These are phyloP conservation scores for Lolium rigidum DNA, from an alignment of 176 grass and related monocot genomes.

Conservation along the genomic window DNA sequence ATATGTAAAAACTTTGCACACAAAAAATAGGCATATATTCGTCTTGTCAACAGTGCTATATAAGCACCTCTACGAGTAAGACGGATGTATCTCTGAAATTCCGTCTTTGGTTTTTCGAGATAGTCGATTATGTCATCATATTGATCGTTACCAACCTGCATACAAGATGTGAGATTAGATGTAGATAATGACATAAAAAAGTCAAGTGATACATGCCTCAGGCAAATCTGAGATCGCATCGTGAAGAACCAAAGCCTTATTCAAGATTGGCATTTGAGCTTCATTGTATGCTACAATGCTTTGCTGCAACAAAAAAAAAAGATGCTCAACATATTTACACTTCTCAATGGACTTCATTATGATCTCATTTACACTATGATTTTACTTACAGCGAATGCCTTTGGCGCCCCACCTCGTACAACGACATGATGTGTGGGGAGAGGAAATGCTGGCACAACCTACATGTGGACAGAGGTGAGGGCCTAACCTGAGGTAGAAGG, in stretches of 20 bases:
- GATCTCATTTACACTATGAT: not conserved
- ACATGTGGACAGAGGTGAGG: too few species aligned
- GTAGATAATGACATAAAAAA: not conserved
- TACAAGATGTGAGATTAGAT: not conserved
- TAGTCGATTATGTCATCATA: slow-evolving; percentile 56
- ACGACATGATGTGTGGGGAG: slow-evolving; percentile 81
- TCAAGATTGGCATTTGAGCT: too few species aligned
- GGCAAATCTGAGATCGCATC: slow-evolving; percentile 25
- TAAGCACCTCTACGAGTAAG: slow-evolving; percentile 55
- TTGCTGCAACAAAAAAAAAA: too few species aligned
- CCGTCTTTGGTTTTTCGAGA: slow-evolving; percentile 38
- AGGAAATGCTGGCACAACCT: slow-evolving; percentile 78
- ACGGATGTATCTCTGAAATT: slow-evolving; percentile 79
- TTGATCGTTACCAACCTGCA: slow-evolving; percentile 78
- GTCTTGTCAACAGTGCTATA: not conserved
- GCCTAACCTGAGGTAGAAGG: too few species aligned
- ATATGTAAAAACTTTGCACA: not conserved
- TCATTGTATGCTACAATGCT: too few species aligned
- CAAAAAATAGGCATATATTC: not conserved
- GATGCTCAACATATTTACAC: too few species aligned
- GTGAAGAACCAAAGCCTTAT: too few species aligned
- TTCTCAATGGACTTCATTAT: too few species aligned
- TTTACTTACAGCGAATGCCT: slow-evolving; percentile 60
- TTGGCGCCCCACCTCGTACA: slow-evolving; percentile 54
- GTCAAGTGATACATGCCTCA: slow-evolving; percentile 30